phyloP scores from a whole-genome alignment of 805 yeast species.

The Komagataella populi region DNA sequence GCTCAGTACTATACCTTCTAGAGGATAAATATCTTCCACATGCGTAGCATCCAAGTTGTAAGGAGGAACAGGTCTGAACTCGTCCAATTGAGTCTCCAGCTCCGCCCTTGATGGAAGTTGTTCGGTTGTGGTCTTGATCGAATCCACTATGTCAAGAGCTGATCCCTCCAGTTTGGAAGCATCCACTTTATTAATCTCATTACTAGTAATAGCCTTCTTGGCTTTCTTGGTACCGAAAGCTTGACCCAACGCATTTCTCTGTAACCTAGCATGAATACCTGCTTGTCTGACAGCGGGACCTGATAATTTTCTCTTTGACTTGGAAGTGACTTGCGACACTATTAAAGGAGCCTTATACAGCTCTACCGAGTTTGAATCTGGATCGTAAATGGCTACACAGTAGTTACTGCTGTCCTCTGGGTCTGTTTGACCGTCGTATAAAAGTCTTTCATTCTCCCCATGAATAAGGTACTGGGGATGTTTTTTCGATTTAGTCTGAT shows the following conservation, averaged over 20 bases:
- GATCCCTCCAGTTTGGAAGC: slow-evolving; percentile 58
- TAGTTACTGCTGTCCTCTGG: slow-evolving; percentile 31
- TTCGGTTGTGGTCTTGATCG: slow-evolving; percentile 56
- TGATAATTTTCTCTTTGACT: slow-evolving; percentile 35
- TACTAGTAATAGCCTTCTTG: slow-evolving; percentile 72
- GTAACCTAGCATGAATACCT: slow-evolving; percentile 34
- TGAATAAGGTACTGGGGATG: slow-evolving; percentile 36
- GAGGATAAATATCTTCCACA: slow-evolving; percentile 73
- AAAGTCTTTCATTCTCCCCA: slow-evolving; percentile 66
- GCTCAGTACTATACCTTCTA: slow-evolving; percentile 55
- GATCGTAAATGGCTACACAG: slow-evolving; percentile 69
- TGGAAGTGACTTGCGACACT: slow-evolving; percentile 49
- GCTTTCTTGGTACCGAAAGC: slow-evolving; percentile 97
- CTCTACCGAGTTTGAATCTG: slow-evolving; percentile 47
- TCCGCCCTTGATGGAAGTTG: slow-evolving; percentile 61
- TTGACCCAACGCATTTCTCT: slow-evolving; percentile 82
- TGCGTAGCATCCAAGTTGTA: slow-evolving; percentile 68
- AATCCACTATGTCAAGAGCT: slow-evolving; percentile 65
- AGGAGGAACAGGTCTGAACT: slow-evolving; percentile 74
- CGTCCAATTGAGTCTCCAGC: slow-evolving; percentile 39
- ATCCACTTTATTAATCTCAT: slow-evolving; percentile 77
- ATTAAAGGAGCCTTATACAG: slow-evolving; percentile 50
- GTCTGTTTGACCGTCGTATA: slow-evolving; percentile 46
- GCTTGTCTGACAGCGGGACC: slow-evolving; percentile 56
- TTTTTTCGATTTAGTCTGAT: slow-evolving; percentile 28